phyloP scores from a whole-genome alignment of 805 yeast species.

The Saturnispora diversa region DNA sequence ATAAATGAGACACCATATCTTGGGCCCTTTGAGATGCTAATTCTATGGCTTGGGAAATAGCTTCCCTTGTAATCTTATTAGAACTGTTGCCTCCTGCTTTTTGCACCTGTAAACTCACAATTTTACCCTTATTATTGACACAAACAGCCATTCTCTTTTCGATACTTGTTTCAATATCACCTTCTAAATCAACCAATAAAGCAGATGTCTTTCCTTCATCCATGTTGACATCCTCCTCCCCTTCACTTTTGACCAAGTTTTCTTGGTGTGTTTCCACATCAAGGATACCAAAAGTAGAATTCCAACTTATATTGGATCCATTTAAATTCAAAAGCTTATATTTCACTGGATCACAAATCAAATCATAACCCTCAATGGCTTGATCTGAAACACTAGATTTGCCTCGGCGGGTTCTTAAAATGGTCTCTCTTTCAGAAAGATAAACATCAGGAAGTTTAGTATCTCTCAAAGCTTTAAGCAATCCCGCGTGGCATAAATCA shows the following conservation, averaged over 20 bases:
- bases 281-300: conserved; percentile 55
- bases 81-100: conserved; percentile 38
- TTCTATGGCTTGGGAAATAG: conserved; percentile 39
- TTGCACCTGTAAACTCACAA: conserved; percentile 39
- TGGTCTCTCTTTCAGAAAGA: conserved; percentile 48
- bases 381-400: conserved; percentile 30
- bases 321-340: conserved; percentile 35
- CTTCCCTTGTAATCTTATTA: conserved; percentile 38
- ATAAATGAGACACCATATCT: conserved; percentile 21
- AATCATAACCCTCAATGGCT: conserved; percentile 37
- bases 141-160: conserved; percentile 46
- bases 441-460: conserved; percentile 61
- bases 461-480: conserved; percentile 52
- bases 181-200: conserved; percentile 68
- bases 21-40: conserved; percentile 42
- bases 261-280: conserved; percentile 33
- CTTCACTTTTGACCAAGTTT: conserved; percentile 26
- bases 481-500: conserved; percentile 66
- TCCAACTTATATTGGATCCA: conserved; percentile 32
- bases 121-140: conserved; percentile 22
- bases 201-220: conserved; percentile 25
- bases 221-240: conserved; percentile 24
- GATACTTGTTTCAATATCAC: conserved; percentile 74
- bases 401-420: conserved; percentile 12
- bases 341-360: conserved; percentile 47